Percentiles rank a stretch among this genome's conserved stretches.
These are phyloP conservation scores for Heterobasidion occidentale DNA, from an alignment of 1,284 basidiomycete species.

Conservation along the genomic window DNA sequence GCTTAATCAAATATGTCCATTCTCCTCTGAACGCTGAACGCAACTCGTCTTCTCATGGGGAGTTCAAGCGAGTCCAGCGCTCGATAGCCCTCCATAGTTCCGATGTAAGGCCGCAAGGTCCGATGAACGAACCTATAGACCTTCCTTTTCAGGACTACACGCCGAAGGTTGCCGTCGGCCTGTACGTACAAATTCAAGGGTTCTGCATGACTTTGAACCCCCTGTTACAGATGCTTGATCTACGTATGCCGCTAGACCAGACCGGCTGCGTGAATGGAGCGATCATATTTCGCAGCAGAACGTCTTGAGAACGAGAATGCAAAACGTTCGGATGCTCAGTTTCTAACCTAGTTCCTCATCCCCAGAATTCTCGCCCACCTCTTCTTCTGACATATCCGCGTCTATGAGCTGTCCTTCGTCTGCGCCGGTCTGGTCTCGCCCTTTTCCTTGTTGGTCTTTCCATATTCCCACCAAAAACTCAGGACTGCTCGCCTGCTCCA, in stretches of 20 bases:
- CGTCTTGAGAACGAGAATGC: too few species aligned
- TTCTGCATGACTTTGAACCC: too few species aligned
- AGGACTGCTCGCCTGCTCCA: slow-evolving; percentile 74
- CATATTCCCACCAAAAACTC: slow-evolving; percentile 68
- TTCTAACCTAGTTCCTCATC: not conserved
- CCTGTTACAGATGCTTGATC: not conserved
- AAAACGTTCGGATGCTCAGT: too few species aligned
- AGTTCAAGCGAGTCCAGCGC: not conserved
- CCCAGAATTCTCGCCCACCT: slow-evolving; percentile 12
- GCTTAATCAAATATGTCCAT: too few species aligned
- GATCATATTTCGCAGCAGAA: too few species aligned
- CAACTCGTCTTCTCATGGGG: too few species aligned
- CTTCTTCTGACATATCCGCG: slow-evolving; percentile 26
- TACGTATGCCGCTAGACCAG: too few species aligned
- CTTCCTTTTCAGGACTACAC: not conserved
- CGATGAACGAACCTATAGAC: not conserved
- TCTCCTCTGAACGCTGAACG: too few species aligned
- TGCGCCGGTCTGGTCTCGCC: slow-evolving; percentile 24
- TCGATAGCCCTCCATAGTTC: not conserved
- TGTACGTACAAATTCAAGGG: not conserved
- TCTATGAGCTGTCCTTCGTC: slow-evolving; percentile 58
- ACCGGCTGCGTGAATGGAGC: too few species aligned
- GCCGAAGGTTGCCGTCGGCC: too few species aligned
- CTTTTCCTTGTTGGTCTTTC: slow-evolving; percentile 48
- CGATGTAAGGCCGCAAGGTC: not conserved